Evolutionary conservation across 768 basidiomycete genomes (phyloP).

Genomic region (Tricholoma matsutake): DNA sequence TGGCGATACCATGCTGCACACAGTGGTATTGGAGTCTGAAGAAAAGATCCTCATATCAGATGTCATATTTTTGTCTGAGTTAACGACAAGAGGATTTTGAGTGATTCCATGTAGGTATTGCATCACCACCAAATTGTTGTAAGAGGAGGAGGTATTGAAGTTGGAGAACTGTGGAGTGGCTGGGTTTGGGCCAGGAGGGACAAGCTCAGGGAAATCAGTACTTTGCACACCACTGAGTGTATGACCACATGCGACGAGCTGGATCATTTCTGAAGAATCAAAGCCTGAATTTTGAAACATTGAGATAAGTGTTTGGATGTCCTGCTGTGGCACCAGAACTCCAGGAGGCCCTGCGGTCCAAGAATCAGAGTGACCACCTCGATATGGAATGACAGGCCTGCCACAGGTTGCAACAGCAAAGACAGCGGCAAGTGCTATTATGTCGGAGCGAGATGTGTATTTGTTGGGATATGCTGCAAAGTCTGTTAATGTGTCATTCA

Average conservation of each 20-base stretch:
- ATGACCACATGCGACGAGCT: slow-evolving; percentile 49
- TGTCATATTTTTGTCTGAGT: slow-evolving; percentile 29
- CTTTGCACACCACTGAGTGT: slow-evolving; percentile 48
- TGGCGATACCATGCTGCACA: slow-evolving; percentile 33
- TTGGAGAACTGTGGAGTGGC: slow-evolving; percentile 27
- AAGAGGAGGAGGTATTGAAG: slow-evolving; percentile 40
- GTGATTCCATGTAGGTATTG: slow-evolving; percentile 40
- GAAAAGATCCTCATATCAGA: slow-evolving; percentile 41
- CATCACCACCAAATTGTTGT: slow-evolving; percentile 40
- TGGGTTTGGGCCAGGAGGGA: slow-evolving; percentile 29
- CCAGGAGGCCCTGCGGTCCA: slow-evolving; percentile 34
- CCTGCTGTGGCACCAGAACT: slow-evolving; percentile 42
- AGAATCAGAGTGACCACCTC: slow-evolving; percentile 42
- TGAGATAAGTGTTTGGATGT: slow-evolving; percentile 34
- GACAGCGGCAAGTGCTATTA: slow-evolving; percentile 38
- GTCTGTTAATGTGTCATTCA: slow-evolving; percentile 40
- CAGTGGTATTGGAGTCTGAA: slow-evolving; percentile 38
- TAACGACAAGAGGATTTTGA: slow-evolving; percentile 33
- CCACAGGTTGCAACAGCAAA: slow-evolving; percentile 40
- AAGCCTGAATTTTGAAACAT: slow-evolving; percentile 44
- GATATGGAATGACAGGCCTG: slow-evolving; percentile 42
- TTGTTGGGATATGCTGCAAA: slow-evolving; percentile 41
- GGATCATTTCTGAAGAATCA: slow-evolving; percentile 45
- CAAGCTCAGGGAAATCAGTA: slow-evolving; percentile 42
- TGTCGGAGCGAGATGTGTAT: slow-evolving; percentile 44